Conservation (phyloP, 257 asterid species). For the Petunia secreta region DNA sequence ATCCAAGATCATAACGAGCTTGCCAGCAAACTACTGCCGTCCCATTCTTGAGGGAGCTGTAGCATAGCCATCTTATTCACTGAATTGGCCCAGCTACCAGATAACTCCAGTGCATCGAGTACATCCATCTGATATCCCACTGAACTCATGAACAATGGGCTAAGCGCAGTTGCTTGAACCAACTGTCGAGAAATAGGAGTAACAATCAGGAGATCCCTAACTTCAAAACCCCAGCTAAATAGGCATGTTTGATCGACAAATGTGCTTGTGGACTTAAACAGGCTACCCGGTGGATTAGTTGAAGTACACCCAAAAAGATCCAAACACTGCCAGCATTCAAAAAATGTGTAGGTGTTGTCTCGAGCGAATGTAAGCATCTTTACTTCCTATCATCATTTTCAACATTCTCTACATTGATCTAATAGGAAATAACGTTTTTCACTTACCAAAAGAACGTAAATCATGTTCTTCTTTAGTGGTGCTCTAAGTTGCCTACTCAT, state of each 20-base stretch:
- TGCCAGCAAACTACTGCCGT: no score
- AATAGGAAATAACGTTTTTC: neutral
- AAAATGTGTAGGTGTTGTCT: neutral
- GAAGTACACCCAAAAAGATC: neutral
- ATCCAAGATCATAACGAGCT: no score
- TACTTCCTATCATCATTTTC: neutral
- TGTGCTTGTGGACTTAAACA: neutral
- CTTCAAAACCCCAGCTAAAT: neutral
- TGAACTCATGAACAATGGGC: no score
- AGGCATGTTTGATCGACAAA: neutral
- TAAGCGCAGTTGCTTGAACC: no score
- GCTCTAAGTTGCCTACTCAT: neutral
- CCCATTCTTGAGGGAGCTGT: no score
- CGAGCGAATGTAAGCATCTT: neutral
- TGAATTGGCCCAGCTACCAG: no score
- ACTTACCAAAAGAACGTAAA: neutral
- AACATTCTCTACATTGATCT: neutral
- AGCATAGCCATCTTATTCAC: no score
- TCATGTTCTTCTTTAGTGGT: neutral
- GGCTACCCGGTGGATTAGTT: neutral
- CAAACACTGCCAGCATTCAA: neutral
- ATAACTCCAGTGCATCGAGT: no score
- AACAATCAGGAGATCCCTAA: constrained; percentile 11
- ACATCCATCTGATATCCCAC: no score
- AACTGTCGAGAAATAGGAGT: neutral